Base-by-base conservation (phyloP, 2,329 filamentous ascomycete genomes). In the Trichoderma arundinaceum region DNA sequence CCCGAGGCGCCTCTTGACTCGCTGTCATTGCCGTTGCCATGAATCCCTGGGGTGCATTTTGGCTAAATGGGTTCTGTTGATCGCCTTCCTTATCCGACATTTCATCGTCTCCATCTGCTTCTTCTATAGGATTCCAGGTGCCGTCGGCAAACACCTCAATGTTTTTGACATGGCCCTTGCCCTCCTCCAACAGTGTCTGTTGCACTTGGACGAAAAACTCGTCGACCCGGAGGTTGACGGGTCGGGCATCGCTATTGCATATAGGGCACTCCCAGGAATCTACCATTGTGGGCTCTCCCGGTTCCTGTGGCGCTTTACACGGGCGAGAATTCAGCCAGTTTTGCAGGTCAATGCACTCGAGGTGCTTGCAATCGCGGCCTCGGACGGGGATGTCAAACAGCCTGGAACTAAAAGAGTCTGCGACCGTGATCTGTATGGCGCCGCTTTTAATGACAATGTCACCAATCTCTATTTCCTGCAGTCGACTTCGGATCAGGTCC, bases 261-360 rank as follows among this genome's bases (percentile, higher is more conserved):
- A 96, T 87, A 0, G 95, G 95, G 72, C 95, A 99, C 68, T 86
- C 90, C 93, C 94, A 97, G 60, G 86, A 86, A 72, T 95, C 92
- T 0, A 86, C 81, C 63, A 84, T 78, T 1, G 82, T 83, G 8
- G 85, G 86, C 69, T 88, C 83, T 9, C 53, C 65, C 7, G 39
- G 67, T 41, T 69, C 69, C n/a, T 64, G 64, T 3, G 68, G 41
- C 5, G 77, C 74, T 67, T 83, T 84, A 13, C 78, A 77, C 5
- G 82, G 80, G 48, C 92, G 87, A 5, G 90, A 92, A 13, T 82
- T 77, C 8, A 99, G 84, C 80, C 92, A 98, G 0, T 86, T 94
- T 19, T 90, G 85, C 7, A 97, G 86, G 74, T 98, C 94, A 74
- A 98, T 97, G 74, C 93, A 97, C 74, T 97, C 92, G 41, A 90